Evolutionary conservation across 495 filamentous ascomycete species (phyloP).

Genomic region (Rostrohypoxylon terebratum): DNA sequence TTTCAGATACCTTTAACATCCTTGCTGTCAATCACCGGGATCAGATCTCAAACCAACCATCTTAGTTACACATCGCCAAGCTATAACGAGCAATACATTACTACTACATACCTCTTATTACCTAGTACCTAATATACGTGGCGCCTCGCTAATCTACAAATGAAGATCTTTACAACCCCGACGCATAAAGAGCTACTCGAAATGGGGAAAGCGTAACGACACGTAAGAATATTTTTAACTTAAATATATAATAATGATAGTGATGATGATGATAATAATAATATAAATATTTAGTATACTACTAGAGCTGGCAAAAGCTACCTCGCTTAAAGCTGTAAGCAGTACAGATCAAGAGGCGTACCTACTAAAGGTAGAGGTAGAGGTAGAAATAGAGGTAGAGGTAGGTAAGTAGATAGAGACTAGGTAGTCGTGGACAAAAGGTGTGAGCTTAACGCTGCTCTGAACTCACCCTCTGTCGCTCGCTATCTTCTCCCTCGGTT

Average conservation of each 20-base stretch:
- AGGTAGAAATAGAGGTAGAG: too few relatives aligned
- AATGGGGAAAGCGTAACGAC: background rate
- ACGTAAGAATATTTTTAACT: background rate
- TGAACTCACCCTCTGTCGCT: slow-evolving; percentile 10
- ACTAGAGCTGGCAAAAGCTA: slow-evolving; percentile 12
- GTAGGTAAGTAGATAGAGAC: too few relatives aligned
- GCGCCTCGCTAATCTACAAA: slow-evolving; percentile 36
- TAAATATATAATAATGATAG: too few relatives aligned
- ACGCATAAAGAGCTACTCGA: slow-evolving; percentile 3
- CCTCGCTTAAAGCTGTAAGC: slow-evolving; percentile 12
- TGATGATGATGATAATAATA: too few relatives aligned
- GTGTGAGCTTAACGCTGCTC: background rate
- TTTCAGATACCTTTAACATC: slow-evolving; percentile 9
- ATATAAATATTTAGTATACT: background rate
- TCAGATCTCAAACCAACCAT: slow-evolving; percentile 19
- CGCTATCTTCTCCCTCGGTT: slow-evolving; percentile 1
- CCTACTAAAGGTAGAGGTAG: too few relatives aligned
- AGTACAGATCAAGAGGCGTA: slow-evolving; percentile 19
- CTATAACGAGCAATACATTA: background rate
- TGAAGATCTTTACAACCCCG: background rate
- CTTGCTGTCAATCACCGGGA: slow-evolving; percentile 8
- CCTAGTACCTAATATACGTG: slow-evolving; percentile 11
- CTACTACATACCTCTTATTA: background rate
- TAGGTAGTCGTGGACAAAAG: slow-evolving; percentile 16
- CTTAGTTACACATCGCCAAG: slow-evolving; percentile 14